Evolutionary conservation across 106 monocot species (phyloP), one percentile per base, ranked within the genome.

Genomic region (Posidonia australis): DNA sequence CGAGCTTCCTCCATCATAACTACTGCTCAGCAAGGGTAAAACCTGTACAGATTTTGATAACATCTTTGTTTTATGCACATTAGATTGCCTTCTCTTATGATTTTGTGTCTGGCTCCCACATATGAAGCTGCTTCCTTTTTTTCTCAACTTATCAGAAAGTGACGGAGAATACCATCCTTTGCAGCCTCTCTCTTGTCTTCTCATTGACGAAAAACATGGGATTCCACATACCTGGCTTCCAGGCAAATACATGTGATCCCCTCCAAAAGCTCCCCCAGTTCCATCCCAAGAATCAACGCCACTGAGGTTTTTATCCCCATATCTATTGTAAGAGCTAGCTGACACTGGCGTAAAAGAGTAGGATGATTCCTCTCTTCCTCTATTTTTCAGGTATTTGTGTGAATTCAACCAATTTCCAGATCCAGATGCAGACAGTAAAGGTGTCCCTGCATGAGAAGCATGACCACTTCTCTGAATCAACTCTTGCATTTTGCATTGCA

Each of bases 291-390:
- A 90, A 23, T 64, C 85, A 70, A 72, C 16, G 14, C 62, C 74
- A 64, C 69, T 79, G 28, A 80, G 44, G 24, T 82, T 76, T 28
- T 22, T 54, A 67, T 62, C 59, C 46, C 68, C 70, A 69, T 69
- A 55, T 66, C 75, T 84, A 20, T 84, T 80, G 62, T 81, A 81
- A 41, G 96, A 87, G 58, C 77, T 81, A 60, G 82, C 78, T 46
- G 90, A 96, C 63, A 72, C 77, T 43, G 96, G 96, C 36, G 96
- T 90, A 68, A 67, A 75, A 54, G 90, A 96, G 60, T 67, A 71
- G 58, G 86, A 84, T 55, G 87, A 90, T 29, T 65, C 90, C 9
- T 90, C 82, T 72, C 71, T 84, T 78, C 67, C 76, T 22, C 46
- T 56, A 46, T 17, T 78, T 70, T 74, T 74, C 57, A 90, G 73